These are phyloP conservation scores for Metschnikowia reukaufii DNA, from an alignment of 805 yeast genomes.

Conservation along the genomic window DNA sequence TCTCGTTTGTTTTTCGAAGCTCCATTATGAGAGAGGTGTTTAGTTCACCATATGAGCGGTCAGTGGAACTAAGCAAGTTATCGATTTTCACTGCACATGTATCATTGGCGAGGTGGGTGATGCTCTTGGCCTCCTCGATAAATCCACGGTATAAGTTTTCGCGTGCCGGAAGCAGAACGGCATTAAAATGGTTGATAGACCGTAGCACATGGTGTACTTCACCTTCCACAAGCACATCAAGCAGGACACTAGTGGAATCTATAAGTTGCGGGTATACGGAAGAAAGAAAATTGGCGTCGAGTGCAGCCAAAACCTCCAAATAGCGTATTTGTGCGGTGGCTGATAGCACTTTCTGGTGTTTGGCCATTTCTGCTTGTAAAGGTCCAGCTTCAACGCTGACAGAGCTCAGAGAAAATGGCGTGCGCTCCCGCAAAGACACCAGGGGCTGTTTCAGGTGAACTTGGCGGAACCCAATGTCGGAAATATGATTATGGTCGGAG, in stretches of 20 bases:
- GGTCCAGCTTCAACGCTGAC: slow-evolving; percentile 7
- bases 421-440: slow-evolving; percentile 6
- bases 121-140: slow-evolving; percentile 35
- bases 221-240: slow-evolving; percentile 7
- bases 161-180: slow-evolving; percentile 34
- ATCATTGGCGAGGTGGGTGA: slow-evolving; percentile 38
- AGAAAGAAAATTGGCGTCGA: slow-evolving; percentile 11
- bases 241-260: slow-evolving; percentile 2
- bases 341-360: background rate
- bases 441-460: slow-evolving; percentile 4
- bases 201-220: slow-evolving; percentile 10
- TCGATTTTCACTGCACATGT: slow-evolving; percentile 57
- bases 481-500: too few species aligned
- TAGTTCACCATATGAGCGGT: slow-evolving; percentile 69
- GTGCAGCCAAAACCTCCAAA: slow-evolving; percentile 2
- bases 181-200: slow-evolving; percentile 28
- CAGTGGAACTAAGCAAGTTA: slow-evolving; percentile 59
- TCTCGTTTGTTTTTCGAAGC: slow-evolving; percentile 53
- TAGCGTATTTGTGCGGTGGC: background rate
- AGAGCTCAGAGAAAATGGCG: background rate
- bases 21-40: slow-evolving; percentile 69
- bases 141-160: slow-evolving; percentile 34
- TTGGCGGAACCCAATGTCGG: slow-evolving; percentile 7
- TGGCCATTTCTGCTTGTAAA: background rate
- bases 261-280: slow-evolving; percentile 13